Evolutionary conservation across 306 rosid genomes (phyloP).

Genomic region (Fragaria iinumae): DNA sequence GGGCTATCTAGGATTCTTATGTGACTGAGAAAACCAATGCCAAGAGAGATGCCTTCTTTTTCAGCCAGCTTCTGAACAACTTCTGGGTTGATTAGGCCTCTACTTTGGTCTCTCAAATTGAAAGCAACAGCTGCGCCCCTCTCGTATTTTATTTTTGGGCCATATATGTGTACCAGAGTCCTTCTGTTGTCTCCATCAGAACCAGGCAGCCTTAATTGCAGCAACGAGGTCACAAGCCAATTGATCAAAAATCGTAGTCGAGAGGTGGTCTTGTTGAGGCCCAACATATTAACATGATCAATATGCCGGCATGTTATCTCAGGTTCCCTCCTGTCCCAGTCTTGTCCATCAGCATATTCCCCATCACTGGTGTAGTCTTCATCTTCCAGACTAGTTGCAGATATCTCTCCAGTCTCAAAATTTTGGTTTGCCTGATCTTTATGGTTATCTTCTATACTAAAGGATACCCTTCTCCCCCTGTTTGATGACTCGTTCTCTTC

Average conservation of each 20-base stretch:
- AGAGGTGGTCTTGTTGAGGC: slow-evolving; percentile 84
- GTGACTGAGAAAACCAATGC: slow-evolving; percentile 83
- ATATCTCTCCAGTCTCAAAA: slow-evolving; percentile 59
- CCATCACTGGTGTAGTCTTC: slow-evolving; percentile 75
- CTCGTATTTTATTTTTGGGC: slow-evolving; percentile 92
- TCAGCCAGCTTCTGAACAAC: slow-evolving; percentile 92
- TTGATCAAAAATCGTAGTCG: slow-evolving; percentile 84
- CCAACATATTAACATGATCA: slow-evolving; percentile 79
- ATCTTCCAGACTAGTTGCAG: slow-evolving; percentile 67
- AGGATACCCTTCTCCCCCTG: slow-evolving; percentile 79
- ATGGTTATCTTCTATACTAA: slow-evolving; percentile 69
- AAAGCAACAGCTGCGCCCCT: slow-evolving; percentile 97
- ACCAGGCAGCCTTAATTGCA: slow-evolving; percentile 66
- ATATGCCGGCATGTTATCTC: slow-evolving; percentile 71
- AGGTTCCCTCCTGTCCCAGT: slow-evolving; percentile 64
- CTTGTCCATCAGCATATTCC: slow-evolving; percentile 67
- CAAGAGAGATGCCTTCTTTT: slow-evolving; percentile 82
- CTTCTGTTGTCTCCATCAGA: slow-evolving; percentile 44
- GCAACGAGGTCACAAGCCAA: slow-evolving; percentile 89
- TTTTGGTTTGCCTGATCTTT: slow-evolving; percentile 47
- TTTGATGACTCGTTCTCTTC: slow-evolving; percentile 63
- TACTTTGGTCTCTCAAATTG: slow-evolving; percentile 66
- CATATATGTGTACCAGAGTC: slow-evolving; percentile 77
- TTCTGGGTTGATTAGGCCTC: slow-evolving; percentile 77
- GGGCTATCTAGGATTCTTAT: slow-evolving; percentile 60